These are phyloP conservation scores for Fusarium algeriense DNA, from an alignment of 2,329 filamentous ascomycete genomes.

Conservation along the genomic window DNA sequence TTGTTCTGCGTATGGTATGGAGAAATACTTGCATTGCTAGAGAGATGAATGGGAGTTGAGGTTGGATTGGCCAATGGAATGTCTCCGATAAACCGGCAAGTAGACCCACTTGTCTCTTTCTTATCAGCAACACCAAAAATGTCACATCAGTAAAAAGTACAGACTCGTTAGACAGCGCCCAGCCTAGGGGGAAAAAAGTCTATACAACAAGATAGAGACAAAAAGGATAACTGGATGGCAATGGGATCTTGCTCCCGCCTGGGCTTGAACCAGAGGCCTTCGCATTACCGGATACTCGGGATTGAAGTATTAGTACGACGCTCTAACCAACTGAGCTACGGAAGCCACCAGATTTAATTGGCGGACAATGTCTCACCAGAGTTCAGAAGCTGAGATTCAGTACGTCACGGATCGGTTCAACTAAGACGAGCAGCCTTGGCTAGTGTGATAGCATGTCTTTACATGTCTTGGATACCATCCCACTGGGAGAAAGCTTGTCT, in stretches of 20 bases:
- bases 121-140: not conserved
- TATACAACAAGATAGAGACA: not conserved
- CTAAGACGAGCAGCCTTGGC: no score
- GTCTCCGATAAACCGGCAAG: accelerated
- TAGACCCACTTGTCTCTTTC: not conserved
- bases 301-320: constrained; percentile 17
- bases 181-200: no score
- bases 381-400: accelerated
- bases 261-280: constrained; percentile 14
- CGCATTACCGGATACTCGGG: constrained; percentile 5
- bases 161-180: accelerated
- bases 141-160: not conserved
- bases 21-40: not conserved
- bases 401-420: not conserved
- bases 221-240: constrained; percentile 3
- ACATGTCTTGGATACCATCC: no score
- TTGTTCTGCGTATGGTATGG: no score
- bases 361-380: not conserved
- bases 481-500: no score
- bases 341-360: constrained; percentile 15
- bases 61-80: not conserved
- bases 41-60: accelerated
- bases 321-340: constrained; percentile 19
- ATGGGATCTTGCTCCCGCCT: constrained; percentile 11
- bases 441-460: no score